Evolutionary conservation across 2,329 filamentous ascomycete species (phyloP).

Genomic region (Drechslerella coelobrocha): DNA sequence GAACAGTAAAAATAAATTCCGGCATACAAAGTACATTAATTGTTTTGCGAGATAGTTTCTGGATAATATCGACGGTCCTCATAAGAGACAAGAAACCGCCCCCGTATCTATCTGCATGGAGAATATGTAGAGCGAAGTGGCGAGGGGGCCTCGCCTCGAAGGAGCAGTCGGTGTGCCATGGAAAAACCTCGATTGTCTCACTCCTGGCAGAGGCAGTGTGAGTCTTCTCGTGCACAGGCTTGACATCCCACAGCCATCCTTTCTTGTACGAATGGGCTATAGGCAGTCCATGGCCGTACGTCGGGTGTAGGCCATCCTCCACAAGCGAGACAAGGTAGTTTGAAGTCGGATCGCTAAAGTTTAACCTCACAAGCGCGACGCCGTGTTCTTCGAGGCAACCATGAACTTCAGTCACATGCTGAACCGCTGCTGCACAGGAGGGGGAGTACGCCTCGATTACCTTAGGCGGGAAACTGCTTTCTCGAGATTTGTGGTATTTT

Average conservation of each 20-base stretch:
- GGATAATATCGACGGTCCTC: conserved; percentile 46
- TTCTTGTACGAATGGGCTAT: conserved; percentile 53
- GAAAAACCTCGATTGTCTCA: conserved; percentile 55
- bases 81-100: conserved; percentile 54
- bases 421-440: conserved; percentile 2
- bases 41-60: conserved; percentile 41
- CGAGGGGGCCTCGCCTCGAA: conserved; percentile 54
- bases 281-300: conserved; percentile 51
- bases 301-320: conserved; percentile 36
- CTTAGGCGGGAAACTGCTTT: conserved; percentile 24
- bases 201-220: conserved; percentile 50
- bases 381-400: conserved; percentile 51
- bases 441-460: conserved; percentile 28
- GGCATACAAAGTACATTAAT: conserved; percentile 47
- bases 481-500: neutral
- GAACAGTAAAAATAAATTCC: conserved; percentile 55
- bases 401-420: conserved; percentile 37
- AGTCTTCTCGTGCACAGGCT: conserved; percentile 52
- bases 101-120: conserved; percentile 53
- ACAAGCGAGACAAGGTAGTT: conserved; percentile 52
- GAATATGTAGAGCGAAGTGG: conserved; percentile 55
- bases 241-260: conserved; percentile 56
- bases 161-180: conserved; percentile 57
- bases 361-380: conserved; percentile 51
- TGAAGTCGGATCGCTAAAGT: conserved; percentile 51